These are phyloP conservation scores for Setomelanomma holmii DNA, from an alignment of 2,329 filamentous ascomycete genomes.

Conservation along the genomic window DNA sequence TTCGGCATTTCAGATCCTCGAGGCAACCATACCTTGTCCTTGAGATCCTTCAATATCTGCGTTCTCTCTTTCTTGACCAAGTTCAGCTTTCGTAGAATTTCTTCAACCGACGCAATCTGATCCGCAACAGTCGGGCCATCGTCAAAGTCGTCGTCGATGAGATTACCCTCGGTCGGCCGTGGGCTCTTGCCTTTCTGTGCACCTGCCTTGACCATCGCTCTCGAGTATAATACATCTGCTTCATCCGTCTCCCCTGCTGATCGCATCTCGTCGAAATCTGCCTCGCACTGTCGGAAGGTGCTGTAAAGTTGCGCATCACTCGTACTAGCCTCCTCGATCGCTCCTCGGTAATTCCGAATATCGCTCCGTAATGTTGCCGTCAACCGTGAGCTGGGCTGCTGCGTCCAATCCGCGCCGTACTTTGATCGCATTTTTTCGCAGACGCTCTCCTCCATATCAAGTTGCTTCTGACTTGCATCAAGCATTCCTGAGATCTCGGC, in stretches of 20 bases:
- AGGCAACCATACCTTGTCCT: conserved; percentile 78
- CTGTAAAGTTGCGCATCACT: conserved; percentile 85
- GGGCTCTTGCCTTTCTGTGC: conserved; percentile 66
- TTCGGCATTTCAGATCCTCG: not conserved
- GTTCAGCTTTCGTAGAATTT: conserved; percentile 87
- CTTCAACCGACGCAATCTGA: conserved; percentile 88
- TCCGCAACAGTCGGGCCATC: conserved; percentile 81
- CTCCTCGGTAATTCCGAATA: conserved; percentile 85
- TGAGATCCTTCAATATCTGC: conserved; percentile 94
- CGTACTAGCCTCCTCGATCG: conserved; percentile 84
- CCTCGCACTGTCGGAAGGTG: conserved; percentile 84
- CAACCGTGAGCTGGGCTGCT: conserved; percentile 89
- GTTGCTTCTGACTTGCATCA: conserved; percentile 81
- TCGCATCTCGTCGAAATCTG: conserved; percentile 94
- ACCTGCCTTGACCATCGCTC: conserved; percentile 80
- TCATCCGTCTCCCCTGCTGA: conserved; percentile 85
- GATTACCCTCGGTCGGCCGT: conserved; percentile 73
- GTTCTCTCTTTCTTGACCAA: conserved; percentile 89
- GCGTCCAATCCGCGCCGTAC: conserved; percentile 94
- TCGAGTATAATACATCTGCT: conserved; percentile 86
- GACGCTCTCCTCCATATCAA: conserved; percentile 96
- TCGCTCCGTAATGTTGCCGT: conserved; percentile 88
- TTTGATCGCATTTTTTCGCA: conserved; percentile 99
- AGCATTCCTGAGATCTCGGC: conserved; percentile 74
- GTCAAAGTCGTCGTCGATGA: conserved; percentile 94